phyloP scores from a whole-genome alignment of 78 protist species.

The Dictyostelium firmibasis region DNA sequence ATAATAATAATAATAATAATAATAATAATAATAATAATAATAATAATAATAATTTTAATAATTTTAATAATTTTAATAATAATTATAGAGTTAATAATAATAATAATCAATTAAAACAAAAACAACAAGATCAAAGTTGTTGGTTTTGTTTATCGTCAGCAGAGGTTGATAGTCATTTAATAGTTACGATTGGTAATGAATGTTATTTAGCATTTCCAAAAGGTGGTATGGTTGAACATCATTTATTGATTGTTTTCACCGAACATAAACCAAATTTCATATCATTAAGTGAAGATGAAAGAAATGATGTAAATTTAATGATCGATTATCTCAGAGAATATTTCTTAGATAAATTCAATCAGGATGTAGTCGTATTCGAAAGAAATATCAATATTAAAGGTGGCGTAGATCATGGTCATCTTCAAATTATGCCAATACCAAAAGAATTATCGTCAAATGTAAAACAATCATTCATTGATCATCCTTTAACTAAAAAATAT shows the following conservation, averaged over 20 bases:
- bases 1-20: not conserved
- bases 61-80: not conserved
- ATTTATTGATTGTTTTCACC: conserved; percentile 43
- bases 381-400: conserved; percentile 22
- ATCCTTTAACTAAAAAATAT: not conserved
- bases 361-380: conserved; percentile 38
- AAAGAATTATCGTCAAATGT: not conserved
- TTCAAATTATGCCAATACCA: conserved; percentile 78
- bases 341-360: not conserved
- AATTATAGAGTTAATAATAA: not conserved
- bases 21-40: not conserved
- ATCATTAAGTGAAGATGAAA: not conserved
- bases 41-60: not conserved
- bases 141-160: conserved; percentile 82
- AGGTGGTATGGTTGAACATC: conserved; percentile 47
- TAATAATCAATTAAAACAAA: not conserved
- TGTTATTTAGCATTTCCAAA: conserved; percentile 78
- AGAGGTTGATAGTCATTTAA: conserved; percentile 66
- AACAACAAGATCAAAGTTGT: conserved; percentile 28
- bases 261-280: conserved; percentile 51
- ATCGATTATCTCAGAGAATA: not conserved
- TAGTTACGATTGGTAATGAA: conserved; percentile 53
- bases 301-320: conserved; percentile 11
- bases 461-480: not conserved
- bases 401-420: conserved; percentile 54